Conservation (phyloP, 495 filamentous ascomycete species). For the Penicillium fimorum region DNA sequence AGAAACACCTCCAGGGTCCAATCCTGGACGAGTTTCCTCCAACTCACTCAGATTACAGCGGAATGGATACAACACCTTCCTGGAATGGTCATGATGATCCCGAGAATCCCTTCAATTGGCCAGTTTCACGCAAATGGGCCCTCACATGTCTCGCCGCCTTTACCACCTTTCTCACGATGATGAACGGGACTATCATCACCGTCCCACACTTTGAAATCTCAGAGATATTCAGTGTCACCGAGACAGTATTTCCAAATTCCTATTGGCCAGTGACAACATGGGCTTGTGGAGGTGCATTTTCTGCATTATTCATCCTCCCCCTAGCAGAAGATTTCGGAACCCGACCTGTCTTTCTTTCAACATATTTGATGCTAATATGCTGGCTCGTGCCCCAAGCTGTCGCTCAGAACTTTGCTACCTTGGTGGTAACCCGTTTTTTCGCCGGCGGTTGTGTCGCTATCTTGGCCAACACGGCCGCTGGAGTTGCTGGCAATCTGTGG, state of each 20-base stretch:
- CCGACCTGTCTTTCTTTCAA: conserved; percentile 43
- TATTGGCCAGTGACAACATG: conserved; percentile 53
- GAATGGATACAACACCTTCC: conserved; percentile 12
- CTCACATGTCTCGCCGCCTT: conserved; percentile 24
- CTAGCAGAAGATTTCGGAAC: conserved; percentile 52
- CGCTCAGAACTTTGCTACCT: conserved; percentile 48
- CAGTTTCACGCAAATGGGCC: conserved; percentile 42
- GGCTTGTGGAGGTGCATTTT: conserved; percentile 47
- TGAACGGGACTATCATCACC: conserved; percentile 46
- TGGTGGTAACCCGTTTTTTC: conserved; percentile 47
- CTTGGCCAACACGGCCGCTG: conserved; percentile 43
- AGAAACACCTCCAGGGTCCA: too few species aligned
- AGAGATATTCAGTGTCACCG: conserved; percentile 39
- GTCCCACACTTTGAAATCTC: conserved; percentile 38
- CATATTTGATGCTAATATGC: conserved; percentile 42
- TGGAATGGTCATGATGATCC: conserved; percentile 53
- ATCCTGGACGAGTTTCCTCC: too few species aligned
- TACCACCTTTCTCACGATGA: conserved; percentile 32
- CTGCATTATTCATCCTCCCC: conserved; percentile 47
- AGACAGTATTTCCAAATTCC: conserved; percentile 47
- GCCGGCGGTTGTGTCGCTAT: conserved; percentile 45
- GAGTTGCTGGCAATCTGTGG: conserved; percentile 51
- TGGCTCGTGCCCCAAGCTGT: conserved; percentile 48
- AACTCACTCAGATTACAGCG: too few species aligned
- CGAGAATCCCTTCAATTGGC: conserved; percentile 61